Evolutionary conservation across 331 rosid genomes (phyloP).

Genomic region (Malus hybrid): DNA sequence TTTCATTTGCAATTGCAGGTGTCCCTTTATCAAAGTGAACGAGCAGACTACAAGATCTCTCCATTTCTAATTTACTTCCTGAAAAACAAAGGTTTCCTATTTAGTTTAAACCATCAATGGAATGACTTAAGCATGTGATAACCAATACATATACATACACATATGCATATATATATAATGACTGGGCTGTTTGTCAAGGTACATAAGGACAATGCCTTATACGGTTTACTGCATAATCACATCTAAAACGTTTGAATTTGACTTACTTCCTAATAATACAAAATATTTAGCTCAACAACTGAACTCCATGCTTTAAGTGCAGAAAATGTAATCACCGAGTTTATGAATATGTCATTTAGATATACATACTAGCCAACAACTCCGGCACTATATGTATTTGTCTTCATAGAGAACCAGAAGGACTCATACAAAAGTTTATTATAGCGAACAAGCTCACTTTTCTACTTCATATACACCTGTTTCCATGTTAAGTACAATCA

Average conservation of each 20-base stretch:
- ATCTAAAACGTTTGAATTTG: not conserved
- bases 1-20: conserved; percentile 24
- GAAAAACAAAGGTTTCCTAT: not conserved
- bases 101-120: not conserved
- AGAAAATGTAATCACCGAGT: not conserved
- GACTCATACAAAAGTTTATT: not conserved
- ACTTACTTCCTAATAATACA: not conserved
- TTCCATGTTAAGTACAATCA: not conserved
- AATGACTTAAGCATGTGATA: not conserved
- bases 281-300: not conserved
- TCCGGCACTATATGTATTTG: not conserved
- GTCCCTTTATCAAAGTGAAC: conserved; percentile 33
- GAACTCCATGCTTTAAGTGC: not conserved
- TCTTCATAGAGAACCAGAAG: not conserved
- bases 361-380: not conserved
- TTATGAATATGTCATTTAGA: not conserved
- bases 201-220: not conserved
- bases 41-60: conserved; percentile 24
- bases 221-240: not conserved
- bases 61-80: conserved; percentile 11
- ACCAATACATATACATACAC: not conserved
- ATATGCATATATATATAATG: not conserved
- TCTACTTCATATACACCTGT: not conserved
- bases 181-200: not conserved
- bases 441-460: not conserved